Conservation (phyloP, 768 basidiomycete species). For the Rubroboletus satanas region DNA sequence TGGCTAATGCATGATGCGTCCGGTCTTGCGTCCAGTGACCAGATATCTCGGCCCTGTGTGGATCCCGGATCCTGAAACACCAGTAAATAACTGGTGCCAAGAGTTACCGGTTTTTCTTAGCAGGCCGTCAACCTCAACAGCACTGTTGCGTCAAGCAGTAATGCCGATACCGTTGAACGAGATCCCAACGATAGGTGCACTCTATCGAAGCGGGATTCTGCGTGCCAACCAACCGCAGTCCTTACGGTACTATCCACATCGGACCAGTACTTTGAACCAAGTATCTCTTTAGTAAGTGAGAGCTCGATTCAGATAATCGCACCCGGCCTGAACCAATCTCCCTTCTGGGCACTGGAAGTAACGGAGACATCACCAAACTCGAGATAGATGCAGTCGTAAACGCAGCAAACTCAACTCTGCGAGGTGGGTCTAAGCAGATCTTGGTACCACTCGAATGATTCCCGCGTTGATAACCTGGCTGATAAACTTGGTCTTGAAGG, state of each 20-base stretch:
- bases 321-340: neutral
- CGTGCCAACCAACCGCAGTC: slow-evolving; percentile 28
- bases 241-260: slow-evolving; percentile 29
- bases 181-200: slow-evolving; percentile 53
- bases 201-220: slow-evolving; percentile 46
- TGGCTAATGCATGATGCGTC: too few relatives aligned
- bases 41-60: too few relatives aligned
- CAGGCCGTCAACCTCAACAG: neutral
- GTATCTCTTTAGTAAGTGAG: slow-evolving; percentile 65
- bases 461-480: neutral
- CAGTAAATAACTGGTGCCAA: neutral
- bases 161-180: slow-evolving; percentile 34
- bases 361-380: slow-evolving; percentile 75
- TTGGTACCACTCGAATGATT: neutral
- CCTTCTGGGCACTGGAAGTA: slow-evolving; percentile 39
- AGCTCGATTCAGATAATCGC: neutral
- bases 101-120: neutral
- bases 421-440: slow-evolving; percentile 42
- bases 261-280: slow-evolving; percentile 43
- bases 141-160: neutral
- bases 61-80: neutral
- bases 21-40: too few relatives aligned
- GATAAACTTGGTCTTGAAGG: slow-evolving; percentile 40
- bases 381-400: slow-evolving; percentile 76
- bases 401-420: slow-evolving; percentile 70